Evolutionary conservation across 2,329 filamentous ascomycete genomes (phyloP).

Genomic region (Aspergillus tubingensis): DNA sequence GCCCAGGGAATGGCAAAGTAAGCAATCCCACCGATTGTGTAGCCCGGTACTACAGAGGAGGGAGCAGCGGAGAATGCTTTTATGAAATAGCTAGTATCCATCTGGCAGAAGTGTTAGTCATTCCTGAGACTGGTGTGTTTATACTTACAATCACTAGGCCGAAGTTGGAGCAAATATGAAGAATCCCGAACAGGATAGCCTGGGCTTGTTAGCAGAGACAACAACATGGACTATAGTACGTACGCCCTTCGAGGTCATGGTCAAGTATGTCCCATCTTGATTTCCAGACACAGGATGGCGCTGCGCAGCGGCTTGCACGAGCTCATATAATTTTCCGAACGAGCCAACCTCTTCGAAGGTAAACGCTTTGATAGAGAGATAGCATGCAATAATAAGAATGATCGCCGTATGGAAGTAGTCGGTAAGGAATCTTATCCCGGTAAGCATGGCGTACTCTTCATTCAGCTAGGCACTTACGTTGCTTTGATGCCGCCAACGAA

Average conservation of each 20-base stretch:
- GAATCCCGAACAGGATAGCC: slow-evolving; percentile 54
- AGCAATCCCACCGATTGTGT: slow-evolving; percentile 54
- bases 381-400: slow-evolving; percentile 55
- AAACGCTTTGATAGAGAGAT: slow-evolving; percentile 52
- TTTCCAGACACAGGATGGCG: slow-evolving; percentile 55
- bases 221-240: slow-evolving; percentile 22
- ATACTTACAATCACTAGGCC: slow-evolving; percentile 51
- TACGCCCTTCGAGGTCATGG: slow-evolving; percentile 56
- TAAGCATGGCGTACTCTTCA: slow-evolving; percentile 2
- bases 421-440: slow-evolving; percentile 43
- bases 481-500: slow-evolving; percentile 46
- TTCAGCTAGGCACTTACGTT: slow-evolving; percentile 25
- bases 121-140: not conserved
- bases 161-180: slow-evolving; percentile 54
- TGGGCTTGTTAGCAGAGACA: slow-evolving; percentile 20
- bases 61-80: slow-evolving; percentile 55
- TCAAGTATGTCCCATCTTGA: slow-evolving; percentile 56
- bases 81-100: slow-evolving; percentile 57
- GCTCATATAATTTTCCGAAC: slow-evolving; percentile 52
- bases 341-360: slow-evolving; percentile 52
- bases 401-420: slow-evolving; percentile 59
- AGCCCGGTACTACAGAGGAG: slow-evolving; percentile 54
- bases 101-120: slow-evolving; percentile 26
- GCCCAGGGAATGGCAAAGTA: slow-evolving; percentile 59
- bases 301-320: slow-evolving; percentile 49